These are phyloP conservation scores for Przewalskia tangutica DNA, from an alignment of 257 asterid genomes.

Conservation along the genomic window DNA sequence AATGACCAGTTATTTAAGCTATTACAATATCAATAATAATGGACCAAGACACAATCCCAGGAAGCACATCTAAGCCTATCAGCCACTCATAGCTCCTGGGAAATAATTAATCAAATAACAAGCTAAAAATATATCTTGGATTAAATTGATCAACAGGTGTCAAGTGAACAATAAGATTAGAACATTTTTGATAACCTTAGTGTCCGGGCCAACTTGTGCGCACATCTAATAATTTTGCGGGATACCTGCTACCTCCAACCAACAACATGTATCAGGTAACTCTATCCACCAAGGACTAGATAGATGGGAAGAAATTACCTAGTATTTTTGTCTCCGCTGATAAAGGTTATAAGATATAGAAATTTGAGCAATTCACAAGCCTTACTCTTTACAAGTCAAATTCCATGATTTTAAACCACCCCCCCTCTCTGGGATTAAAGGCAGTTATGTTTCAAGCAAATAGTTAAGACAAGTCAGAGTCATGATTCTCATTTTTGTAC, in stretches of 20 bases:
- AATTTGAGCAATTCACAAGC: neutral
- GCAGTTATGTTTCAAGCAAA: neutral
- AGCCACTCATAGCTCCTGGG: neutral
- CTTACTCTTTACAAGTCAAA: neutral
- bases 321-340: no score
- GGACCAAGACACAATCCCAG: neutral
- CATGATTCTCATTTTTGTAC: neutral
- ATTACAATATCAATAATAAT: neutral
- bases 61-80: neutral
- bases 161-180: neutral
- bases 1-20: neutral
- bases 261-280: no score
- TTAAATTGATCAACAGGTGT: neutral
- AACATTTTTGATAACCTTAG: no score
- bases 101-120: neutral
- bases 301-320: no score
- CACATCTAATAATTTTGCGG: no score
- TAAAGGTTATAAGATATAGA: neutral
- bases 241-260: no score
- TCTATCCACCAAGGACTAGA: no score
- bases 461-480: neutral
- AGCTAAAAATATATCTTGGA: neutral
- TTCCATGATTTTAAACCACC: neutral
- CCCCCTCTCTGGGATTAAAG: neutral
- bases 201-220: no score